These are phyloP conservation scores for Ascochyta fabae DNA, from an alignment of 2,329 filamentous ascomycete genomes.

Conservation along the genomic window DNA sequence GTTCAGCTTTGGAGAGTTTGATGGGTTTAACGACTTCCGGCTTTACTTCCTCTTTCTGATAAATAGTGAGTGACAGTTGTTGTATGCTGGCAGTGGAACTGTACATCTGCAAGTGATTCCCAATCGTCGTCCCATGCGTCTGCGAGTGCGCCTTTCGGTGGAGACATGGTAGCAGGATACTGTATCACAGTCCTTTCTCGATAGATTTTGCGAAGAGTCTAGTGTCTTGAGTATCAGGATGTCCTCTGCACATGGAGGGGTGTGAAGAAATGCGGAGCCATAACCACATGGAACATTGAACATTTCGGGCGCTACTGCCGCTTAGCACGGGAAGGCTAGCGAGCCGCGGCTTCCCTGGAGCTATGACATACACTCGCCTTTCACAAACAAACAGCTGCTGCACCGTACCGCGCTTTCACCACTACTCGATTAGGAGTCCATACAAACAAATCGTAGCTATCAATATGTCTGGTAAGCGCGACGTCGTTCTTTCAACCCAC, in stretches of 20 bases:
- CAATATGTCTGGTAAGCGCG: conserved; percentile 13
- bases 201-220: not conserved
- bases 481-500: not conserved
- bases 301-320: conserved; percentile 16
- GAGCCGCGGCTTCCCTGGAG: conserved; percentile 19
- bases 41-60: conserved; percentile 48
- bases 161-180: conserved; percentile 27
- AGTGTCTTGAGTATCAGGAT: not conserved
- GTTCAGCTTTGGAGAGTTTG: conserved; percentile 75
- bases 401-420: conserved; percentile 3
- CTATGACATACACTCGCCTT: conserved; percentile 14
- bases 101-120: conserved; percentile 78
- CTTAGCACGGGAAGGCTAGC: conserved; percentile 18
- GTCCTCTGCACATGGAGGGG: conserved; percentile 9
- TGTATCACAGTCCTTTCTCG: not conserved
- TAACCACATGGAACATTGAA: conserved; percentile 12
- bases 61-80: conserved; percentile 25
- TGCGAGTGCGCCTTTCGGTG: conserved; percentile 54
- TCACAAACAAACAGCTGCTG: not conserved
- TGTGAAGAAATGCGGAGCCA: conserved; percentile 21
- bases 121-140: conserved; percentile 91
- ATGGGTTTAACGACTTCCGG: conserved; percentile 41
- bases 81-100: conserved; percentile 16
- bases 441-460: not conserved
- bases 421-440: not conserved